Conservation (phyloP, 257 asterid species). For the Nicotiana paniculata region DNA sequence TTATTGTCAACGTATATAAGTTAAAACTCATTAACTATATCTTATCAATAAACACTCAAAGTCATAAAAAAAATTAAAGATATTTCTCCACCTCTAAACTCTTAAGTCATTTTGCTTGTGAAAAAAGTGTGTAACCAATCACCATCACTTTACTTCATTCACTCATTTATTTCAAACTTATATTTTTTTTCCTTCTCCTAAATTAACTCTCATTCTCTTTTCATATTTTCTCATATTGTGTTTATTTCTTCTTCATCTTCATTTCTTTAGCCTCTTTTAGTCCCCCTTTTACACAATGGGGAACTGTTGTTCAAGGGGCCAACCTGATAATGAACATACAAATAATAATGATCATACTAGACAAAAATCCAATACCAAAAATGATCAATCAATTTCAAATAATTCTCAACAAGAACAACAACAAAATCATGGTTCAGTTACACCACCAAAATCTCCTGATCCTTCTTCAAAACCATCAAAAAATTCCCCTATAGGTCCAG, state of each 20-base stretch:
- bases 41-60: too few species aligned
- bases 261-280: background rate
- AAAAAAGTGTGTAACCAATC: too few species aligned
- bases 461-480: constrained; percentile 33
- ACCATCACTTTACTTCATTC: background rate
- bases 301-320: constrained; percentile 12
- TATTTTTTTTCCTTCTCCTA: background rate
- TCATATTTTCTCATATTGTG: background rate
- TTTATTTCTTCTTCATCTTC: constrained; percentile 5
- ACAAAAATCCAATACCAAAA: background rate
- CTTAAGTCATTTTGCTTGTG: too few species aligned
- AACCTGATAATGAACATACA: background rate
- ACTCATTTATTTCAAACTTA: background rate
- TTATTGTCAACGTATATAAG: background rate
- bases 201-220: background rate
- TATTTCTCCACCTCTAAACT: too few species aligned
- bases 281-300: constrained; percentile 8
- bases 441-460: constrained; percentile 22
- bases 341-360: background rate
- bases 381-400: background rate
- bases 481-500: constrained; percentile 47
- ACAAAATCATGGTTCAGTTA: background rate
- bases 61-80: too few species aligned
- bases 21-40: too few species aligned
- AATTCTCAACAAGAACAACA: background rate